phyloP scores from a whole-genome alignment of 106 monocot species.

The Phalaenopsis equestris region DNA sequence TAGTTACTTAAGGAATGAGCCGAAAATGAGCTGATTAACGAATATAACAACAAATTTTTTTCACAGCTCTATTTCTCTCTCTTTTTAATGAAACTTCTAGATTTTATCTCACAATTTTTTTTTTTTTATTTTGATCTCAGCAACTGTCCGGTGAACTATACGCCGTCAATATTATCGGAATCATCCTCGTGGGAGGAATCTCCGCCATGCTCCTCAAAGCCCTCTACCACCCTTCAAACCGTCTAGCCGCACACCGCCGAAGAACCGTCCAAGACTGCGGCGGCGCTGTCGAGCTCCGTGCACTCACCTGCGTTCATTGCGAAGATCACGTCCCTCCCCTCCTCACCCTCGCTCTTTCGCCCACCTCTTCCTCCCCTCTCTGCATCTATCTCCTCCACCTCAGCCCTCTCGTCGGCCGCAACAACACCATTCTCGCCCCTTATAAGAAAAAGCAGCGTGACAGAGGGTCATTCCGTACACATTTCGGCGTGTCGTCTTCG shows the following conservation, averaged over 20 bases:
- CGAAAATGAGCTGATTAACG: too few species aligned
- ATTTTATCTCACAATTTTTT: too few species aligned
- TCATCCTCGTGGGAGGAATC: constrained; percentile 16
- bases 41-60: too few species aligned
- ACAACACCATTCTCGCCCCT: constrained; percentile 39
- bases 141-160: constrained; percentile 6
- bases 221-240: constrained; percentile 22
- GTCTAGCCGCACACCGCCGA: constrained; percentile 13
- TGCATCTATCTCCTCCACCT: constrained; percentile 57
- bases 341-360: constrained; percentile 28
- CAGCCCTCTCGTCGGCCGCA: constrained; percentile 55
- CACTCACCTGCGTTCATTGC: constrained; percentile 50
- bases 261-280: constrained; percentile 22
- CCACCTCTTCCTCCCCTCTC: constrained; percentile 22
- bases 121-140: too few species aligned
- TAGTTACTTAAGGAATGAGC: too few species aligned
- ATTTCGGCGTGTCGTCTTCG: constrained; percentile 11
- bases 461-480: not conserved
- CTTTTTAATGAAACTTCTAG: too few species aligned
- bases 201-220: constrained; percentile 18
- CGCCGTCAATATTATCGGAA: constrained; percentile 14
- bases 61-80: too few species aligned
- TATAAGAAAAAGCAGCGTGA: constrained; percentile 20
- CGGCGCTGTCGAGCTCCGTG: constrained; percentile 32
- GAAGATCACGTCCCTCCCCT: constrained; percentile 32